These are phyloP conservation scores for Penicillium vulpinum DNA, from an alignment of 2,329 filamentous ascomycete species.

Conservation along the genomic window DNA sequence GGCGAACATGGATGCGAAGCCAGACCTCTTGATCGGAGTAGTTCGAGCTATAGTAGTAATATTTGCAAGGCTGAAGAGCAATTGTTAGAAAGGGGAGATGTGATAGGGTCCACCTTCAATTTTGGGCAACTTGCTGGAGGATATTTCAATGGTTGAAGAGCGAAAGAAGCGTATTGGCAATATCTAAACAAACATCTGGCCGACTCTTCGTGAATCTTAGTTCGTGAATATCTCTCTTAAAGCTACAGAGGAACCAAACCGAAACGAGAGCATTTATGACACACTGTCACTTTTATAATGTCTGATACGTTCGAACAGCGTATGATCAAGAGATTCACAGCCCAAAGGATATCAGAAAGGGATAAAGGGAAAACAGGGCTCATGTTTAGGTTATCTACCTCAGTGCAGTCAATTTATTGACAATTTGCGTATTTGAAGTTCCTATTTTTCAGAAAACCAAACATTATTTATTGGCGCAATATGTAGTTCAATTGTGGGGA, in stretches of 20 bases:
- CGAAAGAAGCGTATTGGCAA: neutral
- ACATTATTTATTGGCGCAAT: neutral
- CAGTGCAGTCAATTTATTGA: neutral
- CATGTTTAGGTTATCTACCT: too few relatives aligned
- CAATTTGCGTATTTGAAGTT: too few relatives aligned
- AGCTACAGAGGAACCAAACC: neutral
- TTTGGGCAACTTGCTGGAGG: too few relatives aligned
- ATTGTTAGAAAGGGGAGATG: too few relatives aligned
- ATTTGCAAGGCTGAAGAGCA: neutral
- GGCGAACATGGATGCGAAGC: neutral
- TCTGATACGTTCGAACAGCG: neutral
- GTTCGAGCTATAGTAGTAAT: neutral
- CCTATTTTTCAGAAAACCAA: too few relatives aligned
- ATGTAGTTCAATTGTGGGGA: neutral
- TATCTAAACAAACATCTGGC: neutral
- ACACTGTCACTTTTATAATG: neutral
- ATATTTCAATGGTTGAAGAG: neutral
- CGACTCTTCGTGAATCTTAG: neutral
- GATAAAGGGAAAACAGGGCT: neutral
- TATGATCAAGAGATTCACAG: too few relatives aligned
- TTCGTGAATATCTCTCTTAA: neutral
- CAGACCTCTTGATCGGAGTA: neutral
- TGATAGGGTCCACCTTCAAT: neutral
- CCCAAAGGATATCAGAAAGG: neutral
- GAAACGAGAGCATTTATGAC: neutral